Evolutionary conservation across 352 stramenopile genomes (phyloP).

Genomic region (Phytophthora citricola): DNA sequence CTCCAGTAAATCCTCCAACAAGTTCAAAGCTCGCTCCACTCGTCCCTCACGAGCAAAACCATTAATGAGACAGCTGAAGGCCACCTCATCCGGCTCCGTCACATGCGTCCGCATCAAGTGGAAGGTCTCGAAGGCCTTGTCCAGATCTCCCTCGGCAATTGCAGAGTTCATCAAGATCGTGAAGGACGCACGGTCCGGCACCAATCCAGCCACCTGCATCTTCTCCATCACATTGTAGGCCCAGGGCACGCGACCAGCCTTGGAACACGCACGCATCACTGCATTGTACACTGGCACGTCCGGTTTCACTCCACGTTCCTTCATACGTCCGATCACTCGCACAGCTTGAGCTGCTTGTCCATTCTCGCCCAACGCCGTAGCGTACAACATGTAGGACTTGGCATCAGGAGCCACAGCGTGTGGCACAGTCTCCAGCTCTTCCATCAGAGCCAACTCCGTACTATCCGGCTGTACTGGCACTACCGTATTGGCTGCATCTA

Average conservation of each 20-base stretch:
- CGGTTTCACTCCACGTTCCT: conserved; percentile 68
- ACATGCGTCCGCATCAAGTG: conserved; percentile 84
- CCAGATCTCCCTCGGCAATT: conserved; percentile 73
- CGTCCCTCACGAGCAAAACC: conserved; percentile 77
- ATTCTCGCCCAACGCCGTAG: conserved; percentile 59
- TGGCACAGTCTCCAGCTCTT: conserved; percentile 52
- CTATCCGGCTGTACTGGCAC: conserved; percentile 27
- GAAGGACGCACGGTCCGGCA: conserved; percentile 72
- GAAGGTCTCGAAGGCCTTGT: conserved; percentile 88
- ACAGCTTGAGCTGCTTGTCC: conserved; percentile 64
- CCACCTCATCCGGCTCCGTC: conserved; percentile 70
- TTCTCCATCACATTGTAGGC: conserved; percentile 89
- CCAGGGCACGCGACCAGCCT: conserved; percentile 66
- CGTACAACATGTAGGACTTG: conserved; percentile 83
- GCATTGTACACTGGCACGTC: conserved; percentile 73
- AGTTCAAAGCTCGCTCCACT: conserved; percentile 77
- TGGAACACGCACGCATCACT: conserved; percentile 87
- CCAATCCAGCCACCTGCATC: conserved; percentile 79
- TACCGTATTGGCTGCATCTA: conserved; percentile 4
- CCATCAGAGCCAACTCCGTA: conserved; percentile 43
- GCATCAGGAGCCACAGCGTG: conserved; percentile 57
- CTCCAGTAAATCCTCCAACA: conserved; percentile 82
- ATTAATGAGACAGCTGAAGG: conserved; percentile 78
- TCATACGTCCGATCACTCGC: conserved; percentile 81
- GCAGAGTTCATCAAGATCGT: conserved; percentile 84